A percentile compares a stretch with the other conserved stretches of the same genome.
phyloP scores from a whole-genome alignment of 2,329 filamentous ascomycete species.

The Curvularia spicifera region DNA sequence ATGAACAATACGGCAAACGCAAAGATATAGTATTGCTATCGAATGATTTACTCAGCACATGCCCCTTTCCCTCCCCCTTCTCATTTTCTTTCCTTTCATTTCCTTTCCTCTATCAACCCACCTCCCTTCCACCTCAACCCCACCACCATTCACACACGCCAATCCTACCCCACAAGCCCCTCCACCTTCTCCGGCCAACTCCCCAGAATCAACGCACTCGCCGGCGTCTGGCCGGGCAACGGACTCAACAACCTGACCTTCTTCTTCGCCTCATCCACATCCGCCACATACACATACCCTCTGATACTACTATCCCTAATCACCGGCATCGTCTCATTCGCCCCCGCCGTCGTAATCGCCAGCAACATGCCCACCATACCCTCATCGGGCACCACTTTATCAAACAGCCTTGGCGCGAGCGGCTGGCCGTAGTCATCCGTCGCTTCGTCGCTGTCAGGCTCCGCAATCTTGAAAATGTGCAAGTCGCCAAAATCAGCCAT shows the following conservation, averaged over 20 bases:
- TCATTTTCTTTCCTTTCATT: too few species aligned
- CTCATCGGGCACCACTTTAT: constrained; percentile 68
- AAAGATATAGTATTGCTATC: neutral
- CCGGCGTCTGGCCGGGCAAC: constrained; percentile 79
- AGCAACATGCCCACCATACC: constrained; percentile 81
- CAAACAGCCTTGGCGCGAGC: constrained; percentile 56
- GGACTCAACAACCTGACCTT: constrained; percentile 84
- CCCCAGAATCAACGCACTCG: constrained; percentile 81
- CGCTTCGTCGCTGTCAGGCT: constrained; percentile 20
- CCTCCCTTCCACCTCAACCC: too few species aligned
- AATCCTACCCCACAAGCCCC: constrained; percentile 64
- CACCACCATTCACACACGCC: too few species aligned
- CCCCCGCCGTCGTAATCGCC: constrained; percentile 79
- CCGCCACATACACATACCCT: constrained; percentile 91
- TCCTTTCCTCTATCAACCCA: too few species aligned
- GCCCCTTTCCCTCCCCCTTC: too few species aligned
- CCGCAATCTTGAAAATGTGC: constrained; percentile 71
- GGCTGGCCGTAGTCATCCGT: constrained; percentile 12
- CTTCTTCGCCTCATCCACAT: constrained; percentile 84
- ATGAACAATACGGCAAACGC: neutral
- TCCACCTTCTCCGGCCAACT: constrained; percentile 85
- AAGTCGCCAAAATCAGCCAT: constrained; percentile 79
- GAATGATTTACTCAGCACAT: neutral
- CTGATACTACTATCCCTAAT: constrained; percentile 83
- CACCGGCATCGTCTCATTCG: constrained; percentile 71